Conservation (phyloP, 208 protist species). For the Leishmania turanica region DNA sequence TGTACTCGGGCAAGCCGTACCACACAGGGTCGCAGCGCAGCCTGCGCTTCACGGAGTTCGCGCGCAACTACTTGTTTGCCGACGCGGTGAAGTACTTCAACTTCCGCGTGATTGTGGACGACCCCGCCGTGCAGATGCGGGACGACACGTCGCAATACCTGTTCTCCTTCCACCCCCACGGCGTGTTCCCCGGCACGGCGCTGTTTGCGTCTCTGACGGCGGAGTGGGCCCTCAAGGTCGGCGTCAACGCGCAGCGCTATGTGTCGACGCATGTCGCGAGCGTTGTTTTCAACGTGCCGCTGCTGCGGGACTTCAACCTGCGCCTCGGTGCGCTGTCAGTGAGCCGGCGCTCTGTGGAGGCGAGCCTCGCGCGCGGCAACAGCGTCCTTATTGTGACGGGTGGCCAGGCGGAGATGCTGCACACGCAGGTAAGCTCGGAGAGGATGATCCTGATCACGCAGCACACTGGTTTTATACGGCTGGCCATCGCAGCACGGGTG, state of each 20-base stretch:
- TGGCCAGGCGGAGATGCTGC: constrained; percentile 89
- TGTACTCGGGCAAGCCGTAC: constrained; percentile 65
- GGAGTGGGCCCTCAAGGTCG: constrained; percentile 62
- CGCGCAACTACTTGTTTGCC: constrained; percentile 61
- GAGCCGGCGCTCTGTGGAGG: constrained; percentile 49
- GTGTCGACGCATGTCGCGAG: constrained; percentile 73
- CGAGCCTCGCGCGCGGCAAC: constrained; percentile 65
- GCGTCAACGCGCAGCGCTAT: constrained; percentile 41
- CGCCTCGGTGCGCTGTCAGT: constrained; percentile 59
- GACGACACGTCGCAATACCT: constrained; percentile 61
- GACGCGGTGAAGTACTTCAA: constrained; percentile 73
- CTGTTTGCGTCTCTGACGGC: constrained; percentile 57
- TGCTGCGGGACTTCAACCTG: constrained; percentile 81
- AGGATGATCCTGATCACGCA: constrained; percentile 73
- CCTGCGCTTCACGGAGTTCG: constrained; percentile 47
- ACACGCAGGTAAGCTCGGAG: constrained; percentile 43
- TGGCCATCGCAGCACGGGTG: constrained; percentile 65
- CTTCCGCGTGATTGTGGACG: constrained; percentile 65
- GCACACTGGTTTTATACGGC: constrained; percentile 80
- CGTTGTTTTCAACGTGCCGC: constrained; percentile 77
- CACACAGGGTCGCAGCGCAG: constrained; percentile 65
- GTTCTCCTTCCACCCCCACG: constrained; percentile 87
- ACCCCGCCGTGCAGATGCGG: constrained; percentile 54
- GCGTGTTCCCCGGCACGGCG: constrained; percentile 79
- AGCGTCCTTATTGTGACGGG: constrained; percentile 82